Percentiles rank a stretch among this genome's conserved stretches.
These are phyloP conservation scores for Brachypodium distachyon DNA, from an alignment of 202 grass and related monocot species.

Conservation along the genomic window DNA sequence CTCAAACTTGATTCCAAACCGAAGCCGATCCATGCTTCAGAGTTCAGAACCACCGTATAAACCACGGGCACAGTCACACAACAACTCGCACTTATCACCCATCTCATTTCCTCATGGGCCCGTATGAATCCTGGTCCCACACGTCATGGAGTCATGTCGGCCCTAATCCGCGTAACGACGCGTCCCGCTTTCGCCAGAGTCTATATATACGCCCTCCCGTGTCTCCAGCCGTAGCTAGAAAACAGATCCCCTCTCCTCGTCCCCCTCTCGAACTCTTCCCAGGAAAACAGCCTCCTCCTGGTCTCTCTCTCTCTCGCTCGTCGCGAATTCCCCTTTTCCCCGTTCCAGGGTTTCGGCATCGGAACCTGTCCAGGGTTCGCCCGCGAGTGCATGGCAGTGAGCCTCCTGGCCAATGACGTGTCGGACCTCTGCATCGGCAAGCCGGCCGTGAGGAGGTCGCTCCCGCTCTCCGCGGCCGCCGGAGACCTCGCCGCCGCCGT, in stretches of 20 bases:
- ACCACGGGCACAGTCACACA: neutral
- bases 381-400: conserved; percentile 88
- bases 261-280: neutral
- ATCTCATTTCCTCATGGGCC: neutral
- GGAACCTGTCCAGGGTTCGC: conserved; percentile 21
- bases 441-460: conserved; percentile 80
- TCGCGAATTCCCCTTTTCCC: neutral
- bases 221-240: neutral
- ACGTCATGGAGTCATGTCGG: fast-evolving
- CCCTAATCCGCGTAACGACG: neutral
- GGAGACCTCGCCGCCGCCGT: conserved; percentile 52
- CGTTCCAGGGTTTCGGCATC: conserved; percentile 25
- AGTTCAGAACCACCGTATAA: conserved; percentile 11
- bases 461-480: conserved; percentile 70
- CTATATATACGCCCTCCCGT: conserved; percentile 9
- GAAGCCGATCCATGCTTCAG: neutral
- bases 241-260: neutral
- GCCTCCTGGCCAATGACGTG: conserved; percentile 73
- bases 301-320: neutral
- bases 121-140: fast-evolving
- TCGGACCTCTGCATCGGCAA: conserved; percentile 96
- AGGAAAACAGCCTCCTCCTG: neutral
- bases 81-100: neutral
- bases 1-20: neutral
- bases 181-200: neutral